Conservation (phyloP, 306 rosid species). For the Macrotyloma uniflorum region DNA sequence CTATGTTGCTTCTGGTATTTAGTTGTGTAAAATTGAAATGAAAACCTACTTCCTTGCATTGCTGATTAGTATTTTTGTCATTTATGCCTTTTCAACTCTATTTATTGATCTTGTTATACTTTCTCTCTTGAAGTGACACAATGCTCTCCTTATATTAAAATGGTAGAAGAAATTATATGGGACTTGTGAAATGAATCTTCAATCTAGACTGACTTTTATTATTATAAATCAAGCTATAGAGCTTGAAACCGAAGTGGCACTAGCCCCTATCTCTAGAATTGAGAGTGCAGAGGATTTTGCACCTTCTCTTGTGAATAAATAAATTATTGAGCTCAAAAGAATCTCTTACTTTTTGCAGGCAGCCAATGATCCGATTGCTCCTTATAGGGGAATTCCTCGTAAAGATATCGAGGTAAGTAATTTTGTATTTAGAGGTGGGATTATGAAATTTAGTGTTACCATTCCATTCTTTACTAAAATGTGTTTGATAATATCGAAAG, state of each 20-base stretch:
- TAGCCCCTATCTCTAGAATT: background rate
- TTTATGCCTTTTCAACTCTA: background rate
- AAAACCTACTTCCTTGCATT: background rate
- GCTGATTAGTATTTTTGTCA: slow-evolving; percentile 2
- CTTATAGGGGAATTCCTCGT: slow-evolving; percentile 82
- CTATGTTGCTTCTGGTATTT: slow-evolving; percentile 12
- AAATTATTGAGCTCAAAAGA: slow-evolving; percentile 14
- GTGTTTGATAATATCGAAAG: slow-evolving; percentile 8
- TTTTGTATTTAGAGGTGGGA: background rate
- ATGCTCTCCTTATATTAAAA: background rate
- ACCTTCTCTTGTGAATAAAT: background rate
- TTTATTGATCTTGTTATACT: slow-evolving; percentile 8
- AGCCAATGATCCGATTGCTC: slow-evolving; percentile 94
- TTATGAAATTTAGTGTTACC: slow-evolving; percentile 25
- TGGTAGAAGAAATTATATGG: slow-evolving; percentile 6
- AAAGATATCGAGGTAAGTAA: slow-evolving; percentile 80
- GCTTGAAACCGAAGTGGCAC: background rate
- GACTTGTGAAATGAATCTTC: slow-evolving; percentile 16
- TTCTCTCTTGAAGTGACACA: background rate
- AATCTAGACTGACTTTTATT: background rate
- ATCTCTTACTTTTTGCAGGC: slow-evolving; percentile 64
- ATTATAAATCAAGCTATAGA: background rate
- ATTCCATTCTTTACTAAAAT: slow-evolving; percentile 16
- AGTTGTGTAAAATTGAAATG: slow-evolving; percentile 10
- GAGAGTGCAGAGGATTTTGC: background rate